Evolutionary conservation across 2,329 filamentous ascomycete species (phyloP).

Genomic region (Pyrenophora tritici-repentis): DNA sequence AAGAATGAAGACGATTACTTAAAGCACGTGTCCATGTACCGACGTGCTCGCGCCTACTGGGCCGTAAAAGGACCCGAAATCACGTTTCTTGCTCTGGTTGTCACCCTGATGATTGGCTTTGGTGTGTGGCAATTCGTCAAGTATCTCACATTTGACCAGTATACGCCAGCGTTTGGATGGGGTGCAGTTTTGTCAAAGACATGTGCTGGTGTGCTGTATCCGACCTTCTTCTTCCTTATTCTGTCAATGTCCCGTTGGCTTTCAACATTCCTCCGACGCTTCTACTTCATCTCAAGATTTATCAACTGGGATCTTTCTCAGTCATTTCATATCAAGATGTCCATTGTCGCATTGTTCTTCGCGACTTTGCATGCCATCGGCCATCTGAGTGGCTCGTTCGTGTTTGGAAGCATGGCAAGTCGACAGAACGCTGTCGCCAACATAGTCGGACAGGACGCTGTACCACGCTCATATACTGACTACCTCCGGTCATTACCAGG

Average conservation of each 20-base stretch:
- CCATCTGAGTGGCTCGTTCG: slow-evolving; percentile 59
- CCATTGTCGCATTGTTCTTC: slow-evolving; percentile 56
- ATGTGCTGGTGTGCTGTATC: slow-evolving; percentile 60
- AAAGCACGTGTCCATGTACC: slow-evolving; percentile 52
- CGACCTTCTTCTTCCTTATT: slow-evolving; percentile 63
- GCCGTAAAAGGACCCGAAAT: slow-evolving; percentile 60
- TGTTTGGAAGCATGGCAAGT: slow-evolving; percentile 54
- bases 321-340: slow-evolving; percentile 62
- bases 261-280: slow-evolving; percentile 58
- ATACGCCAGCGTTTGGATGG: slow-evolving; percentile 60
- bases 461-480: slow-evolving; percentile 53
- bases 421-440: slow-evolving; percentile 54
- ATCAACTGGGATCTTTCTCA: slow-evolving; percentile 63
- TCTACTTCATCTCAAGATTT: slow-evolving; percentile 58
- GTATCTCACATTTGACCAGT: slow-evolving; percentile 53
- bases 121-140: slow-evolving; percentile 62
- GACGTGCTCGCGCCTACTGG: slow-evolving; percentile 59
- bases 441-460: slow-evolving; percentile 52
- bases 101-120: slow-evolving; percentile 56
- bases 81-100: slow-evolving; percentile 56
- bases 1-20: slow-evolving; percentile 56
- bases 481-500: slow-evolving; percentile 58
- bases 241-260: slow-evolving; percentile 64
- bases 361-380: slow-evolving; percentile 61
- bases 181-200: slow-evolving; percentile 62